Evolutionary conservation across 495 filamentous ascomycete genomes (phyloP).

Genomic region (Penicillium coffeae): DNA sequence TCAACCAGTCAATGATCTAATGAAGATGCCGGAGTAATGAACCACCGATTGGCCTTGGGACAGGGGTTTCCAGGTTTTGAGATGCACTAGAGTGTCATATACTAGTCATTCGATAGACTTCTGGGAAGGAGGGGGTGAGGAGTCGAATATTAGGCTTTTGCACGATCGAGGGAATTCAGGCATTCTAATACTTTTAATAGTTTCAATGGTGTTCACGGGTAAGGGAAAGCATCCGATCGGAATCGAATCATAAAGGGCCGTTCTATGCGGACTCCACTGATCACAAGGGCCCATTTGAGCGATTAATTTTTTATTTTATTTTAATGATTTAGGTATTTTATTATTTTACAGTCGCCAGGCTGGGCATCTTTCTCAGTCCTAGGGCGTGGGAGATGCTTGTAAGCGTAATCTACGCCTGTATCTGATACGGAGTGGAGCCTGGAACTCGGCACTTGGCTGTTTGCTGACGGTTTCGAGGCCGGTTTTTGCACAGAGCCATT

Average conservation of each 20-base stretch:
- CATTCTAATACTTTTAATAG: neutral
- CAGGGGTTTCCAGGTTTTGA: constrained; percentile 1
- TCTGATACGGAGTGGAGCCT: constrained; percentile 15
- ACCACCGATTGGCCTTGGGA: constrained; percentile 17
- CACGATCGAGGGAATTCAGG: neutral
- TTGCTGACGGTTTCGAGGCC: neutral
- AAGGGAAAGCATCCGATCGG: constrained; percentile 1
- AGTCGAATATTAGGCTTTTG: constrained; percentile 4
- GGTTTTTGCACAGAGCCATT: no score
- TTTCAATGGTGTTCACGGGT: neutral
- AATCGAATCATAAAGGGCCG: constrained; percentile 21
- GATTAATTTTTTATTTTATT: constrained; percentile 11
- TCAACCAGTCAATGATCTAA: constrained; percentile 34
- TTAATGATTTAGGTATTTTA: constrained; percentile 3
- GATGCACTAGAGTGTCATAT: constrained; percentile 13
- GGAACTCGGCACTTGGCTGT: constrained; percentile 24
- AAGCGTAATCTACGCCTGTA: constrained; percentile 2
- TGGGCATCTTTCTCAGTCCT: no score
- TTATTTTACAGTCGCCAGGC: no score
- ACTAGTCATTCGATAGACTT: constrained; percentile 11
- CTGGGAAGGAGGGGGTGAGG: neutral
- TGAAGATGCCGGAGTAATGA: constrained; percentile 18
- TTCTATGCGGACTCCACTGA: constrained; percentile 11
- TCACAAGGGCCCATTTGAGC: constrained; percentile 13
- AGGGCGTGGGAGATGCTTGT: no score